phyloP scores from a whole-genome alignment of 2,329 filamentous ascomycete species.

The Pseudocercospora eumusae region DNA sequence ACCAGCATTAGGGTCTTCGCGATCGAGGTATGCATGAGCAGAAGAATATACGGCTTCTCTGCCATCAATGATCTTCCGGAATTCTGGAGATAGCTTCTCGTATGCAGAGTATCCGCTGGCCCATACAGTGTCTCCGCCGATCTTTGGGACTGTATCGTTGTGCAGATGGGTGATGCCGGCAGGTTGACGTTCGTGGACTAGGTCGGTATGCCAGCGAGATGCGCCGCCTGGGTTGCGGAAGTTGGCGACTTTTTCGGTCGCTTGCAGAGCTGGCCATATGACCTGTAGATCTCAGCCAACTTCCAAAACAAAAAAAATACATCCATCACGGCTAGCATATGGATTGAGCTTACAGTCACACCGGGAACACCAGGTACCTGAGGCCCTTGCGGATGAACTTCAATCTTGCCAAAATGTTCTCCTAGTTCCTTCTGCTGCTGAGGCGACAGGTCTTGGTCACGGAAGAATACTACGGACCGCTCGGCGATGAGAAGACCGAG shows the following conservation, averaged over 20 bases:
- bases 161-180: constrained; percentile 53
- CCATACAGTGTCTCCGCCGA: constrained; percentile 73
- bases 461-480: constrained; percentile 66
- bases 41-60: constrained; percentile 65
- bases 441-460: constrained; percentile 62
- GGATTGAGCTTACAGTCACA: constrained; percentile 44
- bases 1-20: constrained; percentile 60
- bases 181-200: constrained; percentile 70
- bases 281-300: constrained; percentile 37
- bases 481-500: constrained; percentile 64
- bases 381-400: constrained; percentile 70
- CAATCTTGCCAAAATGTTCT: constrained; percentile 64
- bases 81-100: constrained; percentile 69
- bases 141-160: constrained; percentile 56
- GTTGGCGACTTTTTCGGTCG: constrained; percentile 60
- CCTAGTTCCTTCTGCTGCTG: constrained; percentile 66
- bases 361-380: constrained; percentile 68
- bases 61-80: constrained; percentile 71
- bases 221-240: constrained; percentile 70
- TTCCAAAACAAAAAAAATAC: no score
- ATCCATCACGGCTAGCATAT: no score
- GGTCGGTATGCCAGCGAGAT: constrained; percentile 67
- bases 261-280: constrained; percentile 69
- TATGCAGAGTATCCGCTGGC: constrained; percentile 70
- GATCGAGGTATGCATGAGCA: constrained; percentile 68